Evolutionary conservation across 176 grass and related monocot species (phyloP).

Genomic region (Eragrostis curvula): DNA sequence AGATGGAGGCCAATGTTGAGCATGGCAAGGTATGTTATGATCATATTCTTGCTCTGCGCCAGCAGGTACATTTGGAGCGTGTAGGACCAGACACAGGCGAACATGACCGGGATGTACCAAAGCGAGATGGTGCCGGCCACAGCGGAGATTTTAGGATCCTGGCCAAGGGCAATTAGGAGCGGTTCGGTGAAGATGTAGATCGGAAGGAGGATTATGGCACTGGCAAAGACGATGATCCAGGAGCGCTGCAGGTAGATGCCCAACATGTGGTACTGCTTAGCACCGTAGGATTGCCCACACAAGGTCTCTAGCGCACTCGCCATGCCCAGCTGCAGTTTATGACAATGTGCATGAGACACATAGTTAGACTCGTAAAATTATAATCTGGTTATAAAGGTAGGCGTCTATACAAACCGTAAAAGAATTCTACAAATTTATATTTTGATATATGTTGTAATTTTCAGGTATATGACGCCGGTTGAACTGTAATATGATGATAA

Average conservation of each 20-base stretch:
- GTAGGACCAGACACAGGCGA: conserved; percentile 62
- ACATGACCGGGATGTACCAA: conserved; percentile 76
- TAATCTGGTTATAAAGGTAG: too few species aligned
- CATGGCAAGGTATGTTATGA: conserved; percentile 70
- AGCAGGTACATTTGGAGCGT: conserved; percentile 90
- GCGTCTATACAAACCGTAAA: too few species aligned
- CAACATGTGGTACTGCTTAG: conserved; percentile 68
- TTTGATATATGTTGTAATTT: too few species aligned
- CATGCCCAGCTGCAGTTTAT: conserved; percentile 62
- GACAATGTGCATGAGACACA: neutral
- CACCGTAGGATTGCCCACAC: conserved; percentile 73
- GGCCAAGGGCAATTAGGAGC: conserved; percentile 60
- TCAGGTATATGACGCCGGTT: too few species aligned
- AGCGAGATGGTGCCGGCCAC: conserved; percentile 58
- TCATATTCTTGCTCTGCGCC: conserved; percentile 74
- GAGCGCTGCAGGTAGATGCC: conserved; percentile 82
- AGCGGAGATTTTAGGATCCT: conserved; percentile 51
- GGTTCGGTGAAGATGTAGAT: conserved; percentile 71
- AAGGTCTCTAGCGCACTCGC: conserved; percentile 76
- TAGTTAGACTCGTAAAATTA: neutral
- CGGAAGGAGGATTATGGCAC: conserved; percentile 43
- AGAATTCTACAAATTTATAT: too few species aligned
- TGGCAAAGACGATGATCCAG: conserved; percentile 63
- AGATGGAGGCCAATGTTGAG: conserved; percentile 64
- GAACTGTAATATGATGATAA: too few species aligned